These are phyloP conservation scores for Lodderomyces pseudojiufengensis DNA, from an alignment of 1,139 yeast species.

Conservation along the genomic window DNA sequence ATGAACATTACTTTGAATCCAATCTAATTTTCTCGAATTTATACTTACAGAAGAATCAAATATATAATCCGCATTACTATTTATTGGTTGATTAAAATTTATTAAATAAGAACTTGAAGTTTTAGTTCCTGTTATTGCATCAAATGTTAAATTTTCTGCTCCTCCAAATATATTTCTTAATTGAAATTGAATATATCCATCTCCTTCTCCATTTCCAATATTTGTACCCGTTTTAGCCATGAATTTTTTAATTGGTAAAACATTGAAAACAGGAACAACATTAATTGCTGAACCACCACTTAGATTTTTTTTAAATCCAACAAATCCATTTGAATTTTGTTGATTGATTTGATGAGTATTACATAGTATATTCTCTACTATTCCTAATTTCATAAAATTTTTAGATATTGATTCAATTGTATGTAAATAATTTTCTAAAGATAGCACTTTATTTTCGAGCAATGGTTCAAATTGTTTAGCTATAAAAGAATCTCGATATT, in stretches of 20 bases:
- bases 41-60: slow-evolving; percentile 54
- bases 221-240: slow-evolving; percentile 90
- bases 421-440: slow-evolving; percentile 34
- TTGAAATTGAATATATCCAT: slow-evolving; percentile 79
- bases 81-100: slow-evolving; percentile 61
- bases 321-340: slow-evolving; percentile 7
- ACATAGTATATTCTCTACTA: slow-evolving; percentile 44
- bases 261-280: slow-evolving; percentile 53
- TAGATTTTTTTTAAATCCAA: background rate
- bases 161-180: slow-evolving; percentile 82
- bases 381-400: slow-evolving; percentile 39
- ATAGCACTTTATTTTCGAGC: slow-evolving; percentile 27
- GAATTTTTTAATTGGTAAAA: slow-evolving; percentile 62
- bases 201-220: slow-evolving; percentile 93
- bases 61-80: slow-evolving; percentile 48
- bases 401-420: slow-evolving; percentile 42
- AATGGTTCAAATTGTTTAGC: slow-evolving; percentile 54
- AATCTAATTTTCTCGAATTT: slow-evolving; percentile 63
- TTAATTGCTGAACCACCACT: slow-evolving; percentile 21
- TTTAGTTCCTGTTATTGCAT: slow-evolving; percentile 76
- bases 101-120: slow-evolving; percentile 71
- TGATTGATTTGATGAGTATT: slow-evolving; percentile 33
- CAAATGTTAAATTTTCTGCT: slow-evolving; percentile 73
- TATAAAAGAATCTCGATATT: slow-evolving; percentile 51
- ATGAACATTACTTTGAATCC: slow-evolving; percentile 59